Conservation (phyloP, 148 eudicot genomes). For the Silene latifolia region DNA sequence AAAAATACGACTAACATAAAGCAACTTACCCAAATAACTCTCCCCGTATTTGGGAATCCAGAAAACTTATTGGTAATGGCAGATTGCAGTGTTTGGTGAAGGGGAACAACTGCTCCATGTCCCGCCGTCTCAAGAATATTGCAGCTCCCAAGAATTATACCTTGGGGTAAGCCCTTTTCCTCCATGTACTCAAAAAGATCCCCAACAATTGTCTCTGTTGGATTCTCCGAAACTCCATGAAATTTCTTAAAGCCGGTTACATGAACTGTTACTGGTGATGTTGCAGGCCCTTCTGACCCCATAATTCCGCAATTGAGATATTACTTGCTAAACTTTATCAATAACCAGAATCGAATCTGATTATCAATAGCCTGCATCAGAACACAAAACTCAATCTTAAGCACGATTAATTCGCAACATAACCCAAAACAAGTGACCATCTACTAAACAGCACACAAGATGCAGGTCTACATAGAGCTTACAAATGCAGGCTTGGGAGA, state of each 20-base stretch:
- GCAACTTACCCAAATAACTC: conserved; percentile 78
- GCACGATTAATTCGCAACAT: too few relatives aligned
- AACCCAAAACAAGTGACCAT: too few relatives aligned
- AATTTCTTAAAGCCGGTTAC: conserved; percentile 93
- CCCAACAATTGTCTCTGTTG: conserved; percentile 76
- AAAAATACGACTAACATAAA: neutral
- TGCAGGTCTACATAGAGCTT: too few relatives aligned
- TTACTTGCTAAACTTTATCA: conserved; percentile 14
- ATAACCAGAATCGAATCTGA: neutral
- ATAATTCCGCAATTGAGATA: conserved; percentile 38
- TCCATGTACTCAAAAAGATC: conserved; percentile 63
- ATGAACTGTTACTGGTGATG: conserved; percentile 59
- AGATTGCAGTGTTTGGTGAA: conserved; percentile 76
- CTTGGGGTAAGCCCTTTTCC: conserved; percentile 65
- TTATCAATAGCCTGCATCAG: conserved; percentile 35
- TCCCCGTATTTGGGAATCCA: conserved; percentile 38
- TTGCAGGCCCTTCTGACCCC: conserved; percentile 95
- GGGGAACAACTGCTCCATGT: conserved; percentile 76
- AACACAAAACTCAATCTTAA: too few relatives aligned
- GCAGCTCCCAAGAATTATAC: conserved; percentile 82
- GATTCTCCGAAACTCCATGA: conserved; percentile 95
- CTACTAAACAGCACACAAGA: too few relatives aligned
- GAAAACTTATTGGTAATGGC: conserved; percentile 38
- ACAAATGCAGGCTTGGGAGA: too few relatives aligned
- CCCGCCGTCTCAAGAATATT: conserved; percentile 92